Conservation (phyloP, 169 alveolate genomes). For the Plasmodium inui region DNA sequence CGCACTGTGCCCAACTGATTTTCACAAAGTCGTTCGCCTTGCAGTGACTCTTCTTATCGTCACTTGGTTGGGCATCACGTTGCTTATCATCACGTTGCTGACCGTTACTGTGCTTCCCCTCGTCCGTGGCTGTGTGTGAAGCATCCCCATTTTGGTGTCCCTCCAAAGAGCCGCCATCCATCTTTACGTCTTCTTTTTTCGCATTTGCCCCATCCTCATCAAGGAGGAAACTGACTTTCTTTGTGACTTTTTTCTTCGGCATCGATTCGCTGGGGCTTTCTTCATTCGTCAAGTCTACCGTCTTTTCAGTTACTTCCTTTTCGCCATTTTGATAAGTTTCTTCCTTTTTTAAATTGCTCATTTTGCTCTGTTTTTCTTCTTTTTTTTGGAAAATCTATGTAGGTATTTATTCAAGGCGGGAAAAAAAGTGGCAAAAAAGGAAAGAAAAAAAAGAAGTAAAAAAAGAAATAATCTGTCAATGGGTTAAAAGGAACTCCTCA, state of each 20-base stretch:
- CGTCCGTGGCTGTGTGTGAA: neutral
- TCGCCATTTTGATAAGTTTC: neutral
- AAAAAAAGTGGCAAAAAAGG: neutral
- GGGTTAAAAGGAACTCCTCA: neutral
- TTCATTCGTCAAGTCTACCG: neutral
- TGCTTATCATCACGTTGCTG: neutral
- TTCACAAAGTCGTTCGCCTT: neutral
- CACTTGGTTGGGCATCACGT: too few relatives aligned
- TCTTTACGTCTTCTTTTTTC: constrained; percentile 11
- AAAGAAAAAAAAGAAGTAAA: neutral
- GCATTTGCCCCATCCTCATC: constrained; percentile 10
- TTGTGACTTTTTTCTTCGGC: constrained; percentile 22
- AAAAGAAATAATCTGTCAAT: neutral
- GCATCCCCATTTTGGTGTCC: neutral
- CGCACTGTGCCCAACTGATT: neutral
- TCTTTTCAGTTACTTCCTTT: neutral
- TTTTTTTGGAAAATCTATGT: constrained; percentile 1
- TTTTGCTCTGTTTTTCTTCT: neutral
- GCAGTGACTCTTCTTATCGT: neutral
- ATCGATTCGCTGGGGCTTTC: constrained; percentile 10
- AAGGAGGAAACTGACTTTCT: constrained; percentile 47
- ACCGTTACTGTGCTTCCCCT: neutral
- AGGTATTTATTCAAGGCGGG: neutral
- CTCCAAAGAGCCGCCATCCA: neutral
- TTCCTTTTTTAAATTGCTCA: constrained; percentile 9